Evolutionary conservation across 2,329 filamentous ascomycete genomes (phyloP).

Genomic region (Ophiostoma populinum): DNA sequence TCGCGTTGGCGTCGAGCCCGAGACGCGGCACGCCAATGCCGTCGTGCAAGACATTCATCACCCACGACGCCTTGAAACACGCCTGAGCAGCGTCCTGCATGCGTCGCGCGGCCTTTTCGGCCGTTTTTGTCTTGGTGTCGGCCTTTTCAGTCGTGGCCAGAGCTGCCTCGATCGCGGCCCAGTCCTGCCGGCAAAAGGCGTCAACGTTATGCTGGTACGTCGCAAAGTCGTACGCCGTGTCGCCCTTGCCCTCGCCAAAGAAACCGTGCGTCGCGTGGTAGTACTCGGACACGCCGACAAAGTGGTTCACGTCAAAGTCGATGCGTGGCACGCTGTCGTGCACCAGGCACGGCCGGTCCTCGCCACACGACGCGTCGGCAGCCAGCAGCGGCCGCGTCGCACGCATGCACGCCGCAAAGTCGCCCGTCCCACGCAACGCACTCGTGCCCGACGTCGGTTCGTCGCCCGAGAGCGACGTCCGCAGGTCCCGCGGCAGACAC

Average conservation of each 20-base stretch:
- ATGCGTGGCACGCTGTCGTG: slow-evolving; percentile 91
- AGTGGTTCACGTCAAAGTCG: slow-evolving; percentile 94
- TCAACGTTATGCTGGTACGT: slow-evolving; percentile 76
- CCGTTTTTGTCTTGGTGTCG: slow-evolving; percentile 33
- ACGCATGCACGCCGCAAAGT: slow-evolving; percentile 69
- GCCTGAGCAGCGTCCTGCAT: slow-evolving; percentile 67
- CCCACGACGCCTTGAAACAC: slow-evolving; percentile 96
- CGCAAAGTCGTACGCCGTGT: slow-evolving; percentile 74
- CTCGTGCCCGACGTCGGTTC: slow-evolving; percentile 19
- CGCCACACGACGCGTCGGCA: slow-evolving; percentile 64
- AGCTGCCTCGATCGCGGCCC: slow-evolving; percentile 52
- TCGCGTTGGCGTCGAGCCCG: slow-evolving; percentile 64
- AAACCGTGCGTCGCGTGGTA: slow-evolving; percentile 98
- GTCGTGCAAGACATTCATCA: slow-evolving; percentile 91
- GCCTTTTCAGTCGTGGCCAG: slow-evolving; percentile 41
- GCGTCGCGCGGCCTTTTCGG: slow-evolving; percentile 44
- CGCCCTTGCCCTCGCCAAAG: slow-evolving; percentile 54
- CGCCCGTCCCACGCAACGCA: slow-evolving; percentile 63
- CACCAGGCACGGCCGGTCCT: slow-evolving; percentile 69
- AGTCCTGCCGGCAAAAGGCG: slow-evolving; percentile 71
- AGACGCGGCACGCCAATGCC: slow-evolving; percentile 85
- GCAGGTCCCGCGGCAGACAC: slow-evolving; percentile 66
- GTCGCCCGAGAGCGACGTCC: slow-evolving; percentile 40
- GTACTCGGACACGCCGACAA: slow-evolving; percentile 93
- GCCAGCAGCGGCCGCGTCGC: slow-evolving; percentile 73